Conservation (phyloP, 2,329 filamentous ascomycete species). For the Colletotrichum chrysophilum region DNA sequence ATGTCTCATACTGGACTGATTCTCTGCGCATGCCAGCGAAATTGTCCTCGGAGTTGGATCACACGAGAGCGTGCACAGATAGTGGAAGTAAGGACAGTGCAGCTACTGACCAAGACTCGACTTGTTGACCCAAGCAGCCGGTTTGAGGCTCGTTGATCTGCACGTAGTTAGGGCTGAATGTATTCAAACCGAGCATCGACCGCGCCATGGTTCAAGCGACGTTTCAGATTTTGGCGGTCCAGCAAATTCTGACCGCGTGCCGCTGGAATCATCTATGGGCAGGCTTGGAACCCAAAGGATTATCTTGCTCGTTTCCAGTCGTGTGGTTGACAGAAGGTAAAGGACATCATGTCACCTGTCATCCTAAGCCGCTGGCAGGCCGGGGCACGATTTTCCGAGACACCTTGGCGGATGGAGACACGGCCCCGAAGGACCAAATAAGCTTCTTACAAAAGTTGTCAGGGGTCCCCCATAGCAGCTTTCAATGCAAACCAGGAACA, state of each 20-base stretch:
- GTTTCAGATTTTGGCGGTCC: not conserved
- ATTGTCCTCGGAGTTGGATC: not conserved
- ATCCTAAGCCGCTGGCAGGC: slow-evolving; percentile 4
- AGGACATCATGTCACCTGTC: slow-evolving; percentile 14
- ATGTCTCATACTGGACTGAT: not conserved
- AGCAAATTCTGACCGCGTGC: not conserved
- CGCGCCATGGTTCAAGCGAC: not conserved
- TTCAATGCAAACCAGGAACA: not conserved
- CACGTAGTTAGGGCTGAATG: not conserved
- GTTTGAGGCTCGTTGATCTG: not conserved
- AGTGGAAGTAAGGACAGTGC: not conserved
- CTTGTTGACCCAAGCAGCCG: not conserved
- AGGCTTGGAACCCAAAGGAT: not conserved
- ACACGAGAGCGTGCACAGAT: not conserved
- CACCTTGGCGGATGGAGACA: not conserved
- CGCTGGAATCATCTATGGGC: not conserved
- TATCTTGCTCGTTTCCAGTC: not conserved
- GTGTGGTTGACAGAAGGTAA: not conserved
- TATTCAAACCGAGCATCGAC: not conserved
- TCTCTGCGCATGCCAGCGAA: not conserved
- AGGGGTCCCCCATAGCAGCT: not conserved
- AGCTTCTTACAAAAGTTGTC: not conserved
- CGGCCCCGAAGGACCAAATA: not conserved
- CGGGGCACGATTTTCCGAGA: not conserved
- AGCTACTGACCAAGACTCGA: not conserved